phyloP scores from a whole-genome alignment of 163 green algal genomes.

The Scenedesmus sp. region DNA sequence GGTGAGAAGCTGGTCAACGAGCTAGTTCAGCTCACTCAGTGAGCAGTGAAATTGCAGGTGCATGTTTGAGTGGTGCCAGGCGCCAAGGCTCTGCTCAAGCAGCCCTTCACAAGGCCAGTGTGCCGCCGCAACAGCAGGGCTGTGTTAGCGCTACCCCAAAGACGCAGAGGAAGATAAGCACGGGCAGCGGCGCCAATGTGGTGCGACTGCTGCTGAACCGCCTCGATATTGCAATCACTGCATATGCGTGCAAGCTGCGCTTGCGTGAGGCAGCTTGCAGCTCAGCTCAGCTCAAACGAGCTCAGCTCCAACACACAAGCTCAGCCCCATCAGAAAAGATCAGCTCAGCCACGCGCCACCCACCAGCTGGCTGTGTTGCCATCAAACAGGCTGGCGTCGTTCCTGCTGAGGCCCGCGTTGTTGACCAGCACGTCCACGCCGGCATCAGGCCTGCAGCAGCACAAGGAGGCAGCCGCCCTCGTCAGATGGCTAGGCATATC shows the following conservation, averaged over 20 bases:
- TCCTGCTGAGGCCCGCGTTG: constrained; percentile 69
- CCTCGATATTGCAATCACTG: too few species aligned
- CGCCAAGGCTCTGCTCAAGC: too few species aligned
- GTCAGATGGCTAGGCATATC: neutral
- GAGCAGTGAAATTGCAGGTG: neutral
- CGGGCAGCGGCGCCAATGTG: too few species aligned
- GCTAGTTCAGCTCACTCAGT: neutral
- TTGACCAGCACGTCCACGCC: constrained; percentile 87
- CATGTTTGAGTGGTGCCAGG: neutral
- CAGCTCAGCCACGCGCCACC: neutral
- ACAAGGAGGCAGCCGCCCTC: neutral
- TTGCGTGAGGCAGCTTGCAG: too few species aligned
- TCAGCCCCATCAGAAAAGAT: neutral
- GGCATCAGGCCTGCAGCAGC: constrained; percentile 56
- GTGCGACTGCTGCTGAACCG: too few species aligned
- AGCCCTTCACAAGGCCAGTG: too few species aligned
- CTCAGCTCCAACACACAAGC: neutral
- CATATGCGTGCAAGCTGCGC: too few species aligned
- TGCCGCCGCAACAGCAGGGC: too few species aligned
- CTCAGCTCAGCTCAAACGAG: neutral
- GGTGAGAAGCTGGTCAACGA: constrained; percentile 36
- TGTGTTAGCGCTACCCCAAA: too few species aligned
- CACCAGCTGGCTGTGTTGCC: constrained; percentile 71
- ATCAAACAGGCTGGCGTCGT: constrained; percentile 79
- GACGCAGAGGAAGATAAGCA: too few species aligned